Conservation (phyloP, 306 rosid species). For the Castanea crenata region DNA sequence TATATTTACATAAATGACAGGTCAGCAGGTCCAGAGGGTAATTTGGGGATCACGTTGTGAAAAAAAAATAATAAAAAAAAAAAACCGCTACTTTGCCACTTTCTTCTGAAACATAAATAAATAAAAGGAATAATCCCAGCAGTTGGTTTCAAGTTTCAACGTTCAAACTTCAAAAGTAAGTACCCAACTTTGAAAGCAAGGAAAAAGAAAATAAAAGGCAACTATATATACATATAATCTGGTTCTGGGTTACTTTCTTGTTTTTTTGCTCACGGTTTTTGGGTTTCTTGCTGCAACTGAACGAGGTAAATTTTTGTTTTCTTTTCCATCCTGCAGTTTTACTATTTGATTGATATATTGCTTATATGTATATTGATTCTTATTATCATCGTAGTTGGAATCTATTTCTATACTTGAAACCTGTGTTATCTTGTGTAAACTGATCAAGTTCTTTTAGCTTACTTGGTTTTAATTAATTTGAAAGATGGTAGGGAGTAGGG, state of each 20-base stretch:
- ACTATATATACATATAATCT: not conserved
- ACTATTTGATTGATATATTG: not conserved
- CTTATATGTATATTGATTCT: not conserved
- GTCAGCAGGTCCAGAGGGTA: not conserved
- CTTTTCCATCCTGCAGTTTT: not conserved
- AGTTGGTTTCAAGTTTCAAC: conserved; percentile 1
- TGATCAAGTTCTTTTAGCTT: not conserved
- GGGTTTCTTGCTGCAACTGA: not conserved
- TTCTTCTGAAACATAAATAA: not conserved
- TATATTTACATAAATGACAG: not conserved
- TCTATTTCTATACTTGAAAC: not conserved
- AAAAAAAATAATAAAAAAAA: not conserved
- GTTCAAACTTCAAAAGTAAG: not conserved
- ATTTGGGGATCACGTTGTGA: not conserved
- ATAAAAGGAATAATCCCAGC: not conserved
- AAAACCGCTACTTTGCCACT: not conserved
- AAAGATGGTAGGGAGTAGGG: not conserved
- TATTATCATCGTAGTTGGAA: not conserved
- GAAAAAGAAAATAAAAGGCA: not conserved
- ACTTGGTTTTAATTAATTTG: not conserved
- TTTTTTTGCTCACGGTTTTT: not conserved
- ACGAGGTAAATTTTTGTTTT: not conserved
- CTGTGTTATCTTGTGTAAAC: too few relatives aligned
- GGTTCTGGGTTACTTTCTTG: not conserved
- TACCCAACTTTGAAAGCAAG: not conserved